Evolutionary conservation across 2,329 filamentous ascomycete species (phyloP), one percentile per base, ranked within the genome.

Genomic region (Sodiomyces alkalinus): DNA sequence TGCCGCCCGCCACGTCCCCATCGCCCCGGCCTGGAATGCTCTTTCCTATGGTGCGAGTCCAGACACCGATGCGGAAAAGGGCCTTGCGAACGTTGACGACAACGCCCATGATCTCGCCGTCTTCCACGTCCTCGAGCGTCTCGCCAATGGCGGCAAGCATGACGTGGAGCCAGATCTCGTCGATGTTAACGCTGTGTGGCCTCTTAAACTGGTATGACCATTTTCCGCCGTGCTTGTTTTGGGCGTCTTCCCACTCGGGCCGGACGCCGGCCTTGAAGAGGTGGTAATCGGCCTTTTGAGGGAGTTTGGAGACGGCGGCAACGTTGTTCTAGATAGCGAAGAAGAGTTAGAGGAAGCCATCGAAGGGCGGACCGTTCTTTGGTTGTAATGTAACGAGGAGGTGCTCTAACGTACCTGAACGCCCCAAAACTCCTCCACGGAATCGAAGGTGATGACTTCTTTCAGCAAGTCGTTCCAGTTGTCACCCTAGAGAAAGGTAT

Each of bases 301-400:
- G 82, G 23, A 98, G 77, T 47, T 96, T 85, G 43, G 87, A 94
- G 44, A 92, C 87, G 23, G 86, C 79, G 28, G 87, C 83, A 53
- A 98, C 94, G 58, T 98, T 98, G 70, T 98, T 98, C 92, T 98
- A 33, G n/a, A 17, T n/a, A n/a, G n/a, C n/a, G n/a, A n/a, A n/a
- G n/a, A 12, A 28, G 21, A 14, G 19, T 36, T 20, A 41, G 35
- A 17, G 9, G 17, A n/a, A n/a, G n/a, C 43, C 20, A 9, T n/a
- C 17, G 23, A 6, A 11, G 7, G 15, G 15, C 15, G n/a, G n/a
- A n/a, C n/a, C n/a, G n/a, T n/a, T n/a, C n/a, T n/a, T n/a, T n/a
- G n/a, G n/a, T n/a, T n/a, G n/a, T n/a, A n/a, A n/a, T n/a, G n/a
- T n/a, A n/a, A n/a, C 12, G 28, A 30, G 28, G 17, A 27, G 18